Evolutionary conservation across 805 yeast genomes (phyloP).

Genomic region (Candida corydali): DNA sequence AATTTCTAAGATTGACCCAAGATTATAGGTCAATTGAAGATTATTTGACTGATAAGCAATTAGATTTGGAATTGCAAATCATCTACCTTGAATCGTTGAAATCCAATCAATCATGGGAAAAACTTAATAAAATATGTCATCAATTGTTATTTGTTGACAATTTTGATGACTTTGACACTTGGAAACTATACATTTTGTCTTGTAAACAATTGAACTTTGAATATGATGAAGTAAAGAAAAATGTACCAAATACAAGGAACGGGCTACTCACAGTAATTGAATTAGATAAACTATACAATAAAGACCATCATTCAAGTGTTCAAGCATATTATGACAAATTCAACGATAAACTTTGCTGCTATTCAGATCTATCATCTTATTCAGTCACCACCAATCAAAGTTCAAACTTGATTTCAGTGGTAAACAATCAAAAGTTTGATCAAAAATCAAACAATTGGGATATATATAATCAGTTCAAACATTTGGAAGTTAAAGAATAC

Average conservation of each 20-base stretch:
- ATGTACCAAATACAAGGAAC: constrained; percentile 14
- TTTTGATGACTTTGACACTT: constrained; percentile 75
- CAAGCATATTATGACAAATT: constrained; percentile 41
- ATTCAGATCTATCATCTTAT: constrained; percentile 50
- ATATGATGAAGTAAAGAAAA: constrained; percentile 23
- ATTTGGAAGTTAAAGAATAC: constrained; percentile 38
- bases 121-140: constrained; percentile 36
- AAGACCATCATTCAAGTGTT: constrained; percentile 21
- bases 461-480: constrained; percentile 14
- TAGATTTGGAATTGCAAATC: constrained; percentile 63
- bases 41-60: constrained; percentile 16
- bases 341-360: constrained; percentile 62
- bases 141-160: constrained; percentile 41
- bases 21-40: constrained; percentile 24
- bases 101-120: constrained; percentile 35
- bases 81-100: constrained; percentile 47
- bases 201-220: constrained; percentile 29
- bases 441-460: constrained; percentile 13
- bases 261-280: constrained; percentile 25
- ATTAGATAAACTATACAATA: constrained; percentile 17
- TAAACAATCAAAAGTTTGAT: constrained; percentile 47
- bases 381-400: constrained; percentile 16
- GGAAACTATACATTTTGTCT: constrained; percentile 55
- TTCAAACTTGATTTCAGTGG: constrained; percentile 19
- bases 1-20: constrained; percentile 39